Evolutionary conservation across 345 rosid genomes (phyloP).

Genomic region (Acer yangbiense): DNA sequence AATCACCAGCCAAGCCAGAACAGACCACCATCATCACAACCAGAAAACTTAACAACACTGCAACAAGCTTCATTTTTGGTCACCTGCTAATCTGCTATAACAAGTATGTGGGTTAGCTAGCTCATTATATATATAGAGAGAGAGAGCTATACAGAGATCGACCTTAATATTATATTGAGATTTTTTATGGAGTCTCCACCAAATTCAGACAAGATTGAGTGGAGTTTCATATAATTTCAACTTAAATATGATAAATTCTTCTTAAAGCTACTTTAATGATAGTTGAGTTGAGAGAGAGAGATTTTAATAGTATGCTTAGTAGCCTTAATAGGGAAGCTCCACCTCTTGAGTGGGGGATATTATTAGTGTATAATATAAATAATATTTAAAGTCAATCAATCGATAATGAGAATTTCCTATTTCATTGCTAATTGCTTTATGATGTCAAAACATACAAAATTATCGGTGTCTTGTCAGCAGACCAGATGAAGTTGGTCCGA

Average conservation of each 20-base stretch:
- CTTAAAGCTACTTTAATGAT: constrained; percentile 11
- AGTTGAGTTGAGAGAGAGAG: neutral
- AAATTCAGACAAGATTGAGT: constrained; percentile 20
- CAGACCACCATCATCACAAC: constrained; percentile 31
- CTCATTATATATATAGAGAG: neutral
- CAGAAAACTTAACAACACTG: constrained; percentile 18
- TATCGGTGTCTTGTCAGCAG: neutral
- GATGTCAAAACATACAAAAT: constrained; percentile 6
- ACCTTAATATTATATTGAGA: neutral
- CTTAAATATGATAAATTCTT: neutral
- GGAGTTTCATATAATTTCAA: constrained; percentile 15
- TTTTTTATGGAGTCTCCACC: constrained; percentile 16
- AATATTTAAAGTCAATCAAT: constrained; percentile 1
- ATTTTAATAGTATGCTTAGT: constrained; percentile 8
- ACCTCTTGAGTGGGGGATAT: constrained; percentile 24
- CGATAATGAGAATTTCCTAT: constrained; percentile 21
- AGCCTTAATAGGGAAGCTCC: constrained; percentile 28
- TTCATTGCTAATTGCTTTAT: constrained; percentile 16
- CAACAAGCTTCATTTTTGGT: constrained; percentile 27
- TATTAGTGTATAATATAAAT: neutral
- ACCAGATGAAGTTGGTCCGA: too few species aligned
- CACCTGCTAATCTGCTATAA: too few species aligned
- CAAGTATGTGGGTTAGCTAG: too few species aligned
- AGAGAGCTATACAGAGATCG: neutral
- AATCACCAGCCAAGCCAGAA: constrained; percentile 17